Percentiles rank a stretch among this genome's conserved stretches.
phyloP scores from a whole-genome alignment of 1,139 yeast genomes.

The Chernovozyma aurita region DNA sequence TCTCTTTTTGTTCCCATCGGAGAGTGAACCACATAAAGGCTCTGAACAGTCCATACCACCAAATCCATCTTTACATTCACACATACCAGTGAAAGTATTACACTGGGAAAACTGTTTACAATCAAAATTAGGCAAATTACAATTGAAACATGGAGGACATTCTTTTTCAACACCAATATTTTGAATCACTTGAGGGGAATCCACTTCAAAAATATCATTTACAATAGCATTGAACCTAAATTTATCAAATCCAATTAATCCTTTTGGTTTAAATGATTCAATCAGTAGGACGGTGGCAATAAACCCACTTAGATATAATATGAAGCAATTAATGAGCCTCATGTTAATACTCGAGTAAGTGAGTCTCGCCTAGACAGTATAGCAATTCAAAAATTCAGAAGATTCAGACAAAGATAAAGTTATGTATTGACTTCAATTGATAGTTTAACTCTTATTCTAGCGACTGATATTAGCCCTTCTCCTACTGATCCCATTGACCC shows the following conservation, averaged over 20 bases:
- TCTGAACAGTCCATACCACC: conserved; percentile 90
- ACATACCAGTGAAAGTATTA: conserved; percentile 81
- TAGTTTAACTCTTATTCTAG: too few species aligned
- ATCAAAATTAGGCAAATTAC: conserved; percentile 84
- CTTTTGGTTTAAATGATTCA: conserved; percentile 2
- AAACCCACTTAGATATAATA: neutral
- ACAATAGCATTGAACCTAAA: conserved; percentile 21
- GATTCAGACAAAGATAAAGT: too few species aligned
- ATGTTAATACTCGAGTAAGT: too few species aligned
- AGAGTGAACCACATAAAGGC: conserved; percentile 83
- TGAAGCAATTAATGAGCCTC: neutral
- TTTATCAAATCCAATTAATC: conserved; percentile 17
- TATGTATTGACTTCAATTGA: too few species aligned
- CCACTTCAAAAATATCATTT: conserved; percentile 22
- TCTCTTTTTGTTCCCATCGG: conserved; percentile 61
- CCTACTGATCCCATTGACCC: too few species aligned
- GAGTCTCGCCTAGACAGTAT: too few species aligned
- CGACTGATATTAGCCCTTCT: too few species aligned
- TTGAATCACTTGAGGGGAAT: neutral
- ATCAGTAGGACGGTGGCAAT: conserved; percentile 2
- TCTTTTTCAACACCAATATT: conserved; percentile 28
- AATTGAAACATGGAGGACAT: conserved; percentile 89
- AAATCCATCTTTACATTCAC: conserved; percentile 89
- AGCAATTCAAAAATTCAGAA: too few species aligned
- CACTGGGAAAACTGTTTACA: conserved; percentile 89